Evolutionary conservation across 495 filamentous ascomycete genomes (phyloP).

Genomic region (Cairneyella variabilis): DNA sequence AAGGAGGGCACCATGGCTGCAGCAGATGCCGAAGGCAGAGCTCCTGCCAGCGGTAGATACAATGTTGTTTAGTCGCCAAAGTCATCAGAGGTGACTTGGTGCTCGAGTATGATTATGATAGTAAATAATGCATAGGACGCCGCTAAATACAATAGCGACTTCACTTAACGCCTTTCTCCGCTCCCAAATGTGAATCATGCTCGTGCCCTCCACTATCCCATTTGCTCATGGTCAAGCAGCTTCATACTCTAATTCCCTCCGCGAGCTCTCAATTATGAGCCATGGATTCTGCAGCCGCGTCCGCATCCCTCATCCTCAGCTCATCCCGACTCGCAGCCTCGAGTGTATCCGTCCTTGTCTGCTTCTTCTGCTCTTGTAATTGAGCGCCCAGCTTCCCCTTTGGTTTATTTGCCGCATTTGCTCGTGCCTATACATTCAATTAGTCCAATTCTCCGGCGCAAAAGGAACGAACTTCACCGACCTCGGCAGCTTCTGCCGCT

Average conservation of each 20-base stretch:
- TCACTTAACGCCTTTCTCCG: too few relatives aligned
- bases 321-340: constrained; percentile 53
- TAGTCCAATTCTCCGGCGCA: too few relatives aligned
- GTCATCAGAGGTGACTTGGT: neutral
- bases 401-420: constrained; percentile 32
- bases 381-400: constrained; percentile 59
- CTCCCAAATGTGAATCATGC: neutral
- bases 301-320: constrained; percentile 52
- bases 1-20: constrained; percentile 92
- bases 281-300: constrained; percentile 45
- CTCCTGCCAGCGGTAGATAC: constrained; percentile 81
- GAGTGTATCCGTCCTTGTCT: constrained; percentile 58
- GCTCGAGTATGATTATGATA: neutral
- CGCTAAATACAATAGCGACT: too few relatives aligned
- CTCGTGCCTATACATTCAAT: too few relatives aligned
- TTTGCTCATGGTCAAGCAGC: too few relatives aligned
- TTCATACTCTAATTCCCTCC: too few relatives aligned
- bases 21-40: constrained; percentile 75
- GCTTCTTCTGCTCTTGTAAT: constrained; percentile 61
- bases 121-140: too few relatives aligned
- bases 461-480: constrained; percentile 36
- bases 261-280: constrained; percentile 55
- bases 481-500: constrained; percentile 68
- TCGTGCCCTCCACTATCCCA: too few relatives aligned
- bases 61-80: constrained; percentile 57